Conservation (phyloP, 306 rosid species). For the Amphicarpaea edgeworthii region DNA sequence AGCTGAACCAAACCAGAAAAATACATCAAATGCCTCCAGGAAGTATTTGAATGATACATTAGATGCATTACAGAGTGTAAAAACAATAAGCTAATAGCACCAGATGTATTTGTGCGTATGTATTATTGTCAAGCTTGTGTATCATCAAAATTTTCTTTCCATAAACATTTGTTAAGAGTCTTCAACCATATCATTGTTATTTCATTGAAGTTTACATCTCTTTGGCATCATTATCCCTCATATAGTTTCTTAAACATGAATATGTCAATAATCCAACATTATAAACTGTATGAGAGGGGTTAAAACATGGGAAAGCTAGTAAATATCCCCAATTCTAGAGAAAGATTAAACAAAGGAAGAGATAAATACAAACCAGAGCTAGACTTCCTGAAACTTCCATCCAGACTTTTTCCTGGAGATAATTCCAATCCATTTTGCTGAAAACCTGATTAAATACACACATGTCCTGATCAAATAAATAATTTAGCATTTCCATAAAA, state of each 20-base stretch:
- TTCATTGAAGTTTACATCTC: constrained; percentile 7
- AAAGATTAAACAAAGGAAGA: constrained; percentile 37
- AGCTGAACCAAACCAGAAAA: constrained; percentile 20
- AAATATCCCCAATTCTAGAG: constrained; percentile 9
- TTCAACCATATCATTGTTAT: constrained; percentile 18
- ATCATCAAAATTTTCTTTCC: constrained; percentile 17
- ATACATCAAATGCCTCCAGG: neutral
- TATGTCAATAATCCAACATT: constrained; percentile 24
- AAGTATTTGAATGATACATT: constrained; percentile 5
- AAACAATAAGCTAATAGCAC: neutral
- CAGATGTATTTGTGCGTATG: constrained; percentile 8
- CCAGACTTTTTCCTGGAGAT: constrained; percentile 77
- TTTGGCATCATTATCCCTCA: constrained; percentile 21
- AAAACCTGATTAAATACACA: constrained; percentile 56
- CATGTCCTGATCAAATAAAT: constrained; percentile 11
- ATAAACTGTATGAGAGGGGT: constrained; percentile 3
- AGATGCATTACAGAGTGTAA: constrained; percentile 3
- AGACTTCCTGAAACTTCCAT: constrained; percentile 86
- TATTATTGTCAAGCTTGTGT: neutral
- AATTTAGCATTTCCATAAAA: constrained; percentile 10
- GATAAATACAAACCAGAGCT: constrained; percentile 63
- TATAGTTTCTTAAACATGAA: constrained; percentile 30
- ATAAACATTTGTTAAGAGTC: neutral
- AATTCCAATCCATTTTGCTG: constrained; percentile 72
- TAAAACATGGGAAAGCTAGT: constrained; percentile 4